Conservation (phyloP, 2,329 filamentous ascomycete genomes). For the Phialocephala sp. region DNA sequence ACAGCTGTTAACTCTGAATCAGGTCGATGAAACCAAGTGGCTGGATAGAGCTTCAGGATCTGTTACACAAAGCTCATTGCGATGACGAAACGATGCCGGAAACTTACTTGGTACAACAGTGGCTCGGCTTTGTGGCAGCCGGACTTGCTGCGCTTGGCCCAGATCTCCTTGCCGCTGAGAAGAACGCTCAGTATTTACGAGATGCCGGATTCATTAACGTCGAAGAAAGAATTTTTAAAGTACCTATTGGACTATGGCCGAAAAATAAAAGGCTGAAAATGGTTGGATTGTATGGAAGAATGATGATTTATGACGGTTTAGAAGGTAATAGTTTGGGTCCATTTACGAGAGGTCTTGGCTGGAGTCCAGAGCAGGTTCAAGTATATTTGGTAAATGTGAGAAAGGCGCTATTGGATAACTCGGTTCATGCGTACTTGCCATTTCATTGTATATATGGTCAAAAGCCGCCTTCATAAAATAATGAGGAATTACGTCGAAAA, state of each 20-base stretch:
- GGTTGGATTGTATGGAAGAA: conserved; percentile 56
- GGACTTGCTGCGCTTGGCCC: background rate
- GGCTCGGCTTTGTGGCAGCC: conserved; percentile 1
- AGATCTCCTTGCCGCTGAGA: background rate
- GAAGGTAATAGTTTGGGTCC: conserved; percentile 57
- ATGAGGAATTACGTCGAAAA: background rate
- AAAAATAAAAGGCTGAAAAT: conserved; percentile 50
- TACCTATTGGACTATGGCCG: conserved; percentile 51
- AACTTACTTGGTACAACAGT: background rate
- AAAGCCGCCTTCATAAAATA: conserved; percentile 45
- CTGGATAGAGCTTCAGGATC: conserved; percentile 62
- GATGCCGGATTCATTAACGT: conserved; percentile 57
- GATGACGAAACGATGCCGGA: conserved; percentile 48
- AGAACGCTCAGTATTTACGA: conserved; percentile 41
- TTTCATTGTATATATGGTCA: conserved; percentile 59
- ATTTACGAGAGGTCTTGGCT: conserved; percentile 54
- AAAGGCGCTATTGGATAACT: conserved; percentile 11
- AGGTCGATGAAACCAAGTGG: conserved; percentile 59
- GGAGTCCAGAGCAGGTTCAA: conserved; percentile 54
- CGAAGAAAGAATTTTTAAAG: conserved; percentile 44
- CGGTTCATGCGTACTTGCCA: conserved; percentile 43
- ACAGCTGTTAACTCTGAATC: conserved; percentile 6
- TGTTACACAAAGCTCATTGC: conserved; percentile 55
- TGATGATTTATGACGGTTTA: conserved; percentile 53
- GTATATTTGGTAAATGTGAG: conserved; percentile 13